These are phyloP conservation scores for Strobilomyces confusus DNA, from an alignment of 768 basidiomycete genomes.

Conservation along the genomic window DNA sequence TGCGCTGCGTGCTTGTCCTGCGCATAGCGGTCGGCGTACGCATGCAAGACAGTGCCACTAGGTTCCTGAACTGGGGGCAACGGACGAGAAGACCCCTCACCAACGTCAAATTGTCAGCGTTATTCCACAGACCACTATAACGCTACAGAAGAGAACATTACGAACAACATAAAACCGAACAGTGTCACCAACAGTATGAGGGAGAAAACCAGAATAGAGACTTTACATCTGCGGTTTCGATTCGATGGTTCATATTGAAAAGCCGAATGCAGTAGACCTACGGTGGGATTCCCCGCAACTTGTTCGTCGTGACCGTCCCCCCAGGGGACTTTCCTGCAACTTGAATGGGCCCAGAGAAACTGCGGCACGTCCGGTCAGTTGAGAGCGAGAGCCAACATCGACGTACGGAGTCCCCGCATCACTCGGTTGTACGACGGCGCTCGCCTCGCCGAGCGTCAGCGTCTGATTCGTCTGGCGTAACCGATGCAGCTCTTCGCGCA, in stretches of 20 bases:
- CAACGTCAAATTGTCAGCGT: not conserved
- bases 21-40: too few relatives aligned
- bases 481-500: not conserved
- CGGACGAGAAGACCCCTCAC: not conserved
- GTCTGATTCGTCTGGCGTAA: not conserved
- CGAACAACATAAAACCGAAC: not conserved
- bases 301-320: too few relatives aligned
- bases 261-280: not conserved
- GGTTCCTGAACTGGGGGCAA: too few relatives aligned
- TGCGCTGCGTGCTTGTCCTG: too few relatives aligned
- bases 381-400: not conserved
- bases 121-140: not conserved
- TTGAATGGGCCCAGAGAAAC: not conserved
- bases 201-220: not conserved
- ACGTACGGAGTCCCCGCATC: not conserved
- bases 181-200: not conserved
- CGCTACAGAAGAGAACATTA: not conserved
- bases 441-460: not conserved
- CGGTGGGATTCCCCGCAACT: not conserved
- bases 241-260: not conserved
- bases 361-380: not conserved
- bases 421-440: not conserved
- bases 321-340: not conserved
- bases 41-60: too few relatives aligned
- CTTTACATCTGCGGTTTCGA: not conserved